Percentiles rank a stretch among this genome's conserved stretches.
phyloP scores from a whole-genome alignment of 495 filamentous ascomycete species.

The Xylaria bambusicola region DNA sequence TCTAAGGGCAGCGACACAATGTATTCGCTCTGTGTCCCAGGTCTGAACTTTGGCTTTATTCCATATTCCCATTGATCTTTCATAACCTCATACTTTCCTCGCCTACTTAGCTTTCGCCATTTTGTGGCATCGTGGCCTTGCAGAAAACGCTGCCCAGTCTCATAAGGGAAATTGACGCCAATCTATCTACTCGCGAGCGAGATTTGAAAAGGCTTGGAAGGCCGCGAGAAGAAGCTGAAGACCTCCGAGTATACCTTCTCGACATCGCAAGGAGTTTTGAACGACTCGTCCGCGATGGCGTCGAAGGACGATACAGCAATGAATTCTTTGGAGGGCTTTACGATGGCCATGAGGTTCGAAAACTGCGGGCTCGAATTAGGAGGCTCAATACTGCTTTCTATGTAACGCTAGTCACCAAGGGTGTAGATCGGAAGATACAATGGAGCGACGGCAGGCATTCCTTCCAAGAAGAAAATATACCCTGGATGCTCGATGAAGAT shows the following conservation, averaged over 20 bases:
- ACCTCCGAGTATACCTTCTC: constrained; percentile 26
- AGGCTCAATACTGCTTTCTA: constrained; percentile 29
- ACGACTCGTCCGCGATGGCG: constrained; percentile 24
- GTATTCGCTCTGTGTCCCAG: constrained; percentile 11
- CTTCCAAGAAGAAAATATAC: not conserved
- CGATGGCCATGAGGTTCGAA: not conserved
- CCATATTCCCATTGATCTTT: constrained; percentile 31
- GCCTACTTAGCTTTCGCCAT: constrained; percentile 13
- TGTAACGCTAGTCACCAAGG: constrained; percentile 23
- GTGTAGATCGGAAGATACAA: constrained; percentile 21
- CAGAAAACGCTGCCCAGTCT: constrained; percentile 34
- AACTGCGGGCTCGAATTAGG: constrained; percentile 28
- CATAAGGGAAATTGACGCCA: constrained; percentile 34
- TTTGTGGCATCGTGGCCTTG: constrained; percentile 27
- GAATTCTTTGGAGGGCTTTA: constrained; percentile 26
- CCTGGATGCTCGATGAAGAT: not conserved
- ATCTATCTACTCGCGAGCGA: constrained; percentile 17
- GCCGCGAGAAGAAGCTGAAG: constrained; percentile 17
- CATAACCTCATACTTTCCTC: constrained; percentile 24
- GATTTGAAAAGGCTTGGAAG: constrained; percentile 21
- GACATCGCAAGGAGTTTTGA: constrained; percentile 24
- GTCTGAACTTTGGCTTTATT: constrained; percentile 27
- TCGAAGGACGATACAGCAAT: constrained; percentile 30
- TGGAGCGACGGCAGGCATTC: constrained; percentile 11
- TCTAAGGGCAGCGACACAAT: constrained; percentile 20